Evolutionary conservation across 2,329 filamentous ascomycete genomes (phyloP), one percentile per base, ranked within the genome.

Genomic region (Ascochyta viciae-villosae): DNA sequence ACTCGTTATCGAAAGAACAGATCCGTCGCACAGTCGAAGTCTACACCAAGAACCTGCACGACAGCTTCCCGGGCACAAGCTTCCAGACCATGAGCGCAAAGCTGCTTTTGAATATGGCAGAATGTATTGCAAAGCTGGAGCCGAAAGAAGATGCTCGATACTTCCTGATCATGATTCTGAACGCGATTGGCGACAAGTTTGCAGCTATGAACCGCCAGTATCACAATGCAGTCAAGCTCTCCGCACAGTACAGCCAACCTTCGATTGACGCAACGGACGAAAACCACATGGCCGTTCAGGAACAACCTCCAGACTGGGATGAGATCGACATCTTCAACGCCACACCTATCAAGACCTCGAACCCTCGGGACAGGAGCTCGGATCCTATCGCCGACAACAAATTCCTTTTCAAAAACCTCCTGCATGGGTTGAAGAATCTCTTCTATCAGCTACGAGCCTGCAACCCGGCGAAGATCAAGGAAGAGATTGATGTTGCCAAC

Each of bases 51-150:
- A 98, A 98, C 68, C 81, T 99, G 22, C 92, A 96, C 70, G 95
- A 98, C 74, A 92, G 91, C 61, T 96, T 96, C 61, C 96, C 95
- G 0, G 96, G 96, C 8, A 98, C 96, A 0, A 99, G 94, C 76
- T 99, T 99, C 72, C 96, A 99, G 76, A 99, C 95, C 0, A 99
- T 99, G 95, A 98, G 95, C 67, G 96, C 95, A 0, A 99, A 98
- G 76, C 82, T 99, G 3, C 81, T 99, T 0, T 82, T 99, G 12
- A 99, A 99, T 74, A 96, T 99, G 92, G 95, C 94, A 0, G 96
- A 99, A 70, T 96, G 92, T 74, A 99, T 99, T 70, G 91, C 93
- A 1, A 96, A 94, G 75, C 85, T 99, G 66, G 89, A 90, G 19
- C 91, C 96, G 73, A 99, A 98, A 78, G 87, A 89, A 39, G 94